Conservation (phyloP, 331 rosid genomes). For the Rosa hybrid region DNA sequence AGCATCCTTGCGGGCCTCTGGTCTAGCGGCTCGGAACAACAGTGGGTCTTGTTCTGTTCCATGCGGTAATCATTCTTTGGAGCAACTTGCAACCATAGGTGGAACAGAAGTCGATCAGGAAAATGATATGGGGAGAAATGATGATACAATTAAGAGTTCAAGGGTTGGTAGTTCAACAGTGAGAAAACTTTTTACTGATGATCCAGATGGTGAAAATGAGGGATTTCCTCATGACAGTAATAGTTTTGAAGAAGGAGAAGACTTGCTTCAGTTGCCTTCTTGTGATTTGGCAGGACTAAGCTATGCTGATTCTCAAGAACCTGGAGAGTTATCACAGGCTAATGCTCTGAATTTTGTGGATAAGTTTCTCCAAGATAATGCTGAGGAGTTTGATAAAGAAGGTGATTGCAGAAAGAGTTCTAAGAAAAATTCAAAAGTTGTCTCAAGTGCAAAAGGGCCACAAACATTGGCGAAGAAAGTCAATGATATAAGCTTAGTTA, state of each 20-base stretch:
- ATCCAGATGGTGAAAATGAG: conserved; percentile 34
- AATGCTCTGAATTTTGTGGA: conserved; percentile 90
- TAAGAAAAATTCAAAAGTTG: conserved; percentile 37
- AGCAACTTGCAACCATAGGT: conserved; percentile 35
- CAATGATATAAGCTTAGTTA: conserved; percentile 37
- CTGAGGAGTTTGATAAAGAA: conserved; percentile 50
- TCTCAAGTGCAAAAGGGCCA: conserved; percentile 49
- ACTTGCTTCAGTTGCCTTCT: conserved; percentile 38
- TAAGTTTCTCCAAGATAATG: conserved; percentile 58
- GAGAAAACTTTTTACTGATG: conserved; percentile 75
- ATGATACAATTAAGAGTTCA: conserved; percentile 28
- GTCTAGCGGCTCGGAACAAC: conserved; percentile 46
- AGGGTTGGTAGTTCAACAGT: conserved; percentile 49
- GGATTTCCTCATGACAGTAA: conserved; percentile 30
- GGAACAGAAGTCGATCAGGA: conserved; percentile 36
- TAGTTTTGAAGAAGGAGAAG: conserved; percentile 34
- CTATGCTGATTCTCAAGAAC: conserved; percentile 87
- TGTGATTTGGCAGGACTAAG: conserved; percentile 63
- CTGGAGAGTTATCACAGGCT: conserved; percentile 77
- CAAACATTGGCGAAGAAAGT: conserved; percentile 66
- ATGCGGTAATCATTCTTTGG: conserved; percentile 29
- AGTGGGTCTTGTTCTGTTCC: conserved; percentile 30
- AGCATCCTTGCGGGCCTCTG: conserved; percentile 56
- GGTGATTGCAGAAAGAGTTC: conserved; percentile 33
- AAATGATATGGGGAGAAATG: conserved; percentile 21